phyloP scores from a whole-genome alignment of 345 rosid genomes.

The Litchi chinensis region DNA sequence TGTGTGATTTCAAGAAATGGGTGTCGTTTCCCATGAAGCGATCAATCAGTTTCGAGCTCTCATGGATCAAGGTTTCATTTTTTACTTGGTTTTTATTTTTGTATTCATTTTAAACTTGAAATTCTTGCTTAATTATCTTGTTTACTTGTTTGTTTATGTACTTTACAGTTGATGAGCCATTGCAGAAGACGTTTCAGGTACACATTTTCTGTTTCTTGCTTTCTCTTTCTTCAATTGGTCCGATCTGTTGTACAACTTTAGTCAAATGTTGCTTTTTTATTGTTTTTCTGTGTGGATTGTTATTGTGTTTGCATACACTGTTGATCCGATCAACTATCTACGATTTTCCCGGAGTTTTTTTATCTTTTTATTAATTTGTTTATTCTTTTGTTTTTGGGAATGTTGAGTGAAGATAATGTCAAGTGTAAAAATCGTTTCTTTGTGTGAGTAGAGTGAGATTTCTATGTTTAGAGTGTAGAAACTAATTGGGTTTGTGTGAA shows the following conservation, averaged over 20 bases:
- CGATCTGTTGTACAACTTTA: constrained; percentile 24
- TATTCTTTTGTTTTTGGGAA: not conserved
- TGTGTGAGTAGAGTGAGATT: constrained; percentile 9
- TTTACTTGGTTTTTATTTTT: not conserved
- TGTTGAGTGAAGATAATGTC: constrained; percentile 1
- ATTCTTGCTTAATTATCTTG: constrained; percentile 2
- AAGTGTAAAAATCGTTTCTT: not conserved
- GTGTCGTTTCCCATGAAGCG: constrained; percentile 49
- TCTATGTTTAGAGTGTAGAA: not conserved
- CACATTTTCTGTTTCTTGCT: constrained; percentile 11
- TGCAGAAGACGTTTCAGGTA: constrained; percentile 63
- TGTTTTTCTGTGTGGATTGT: not conserved
- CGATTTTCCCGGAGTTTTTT: not conserved
- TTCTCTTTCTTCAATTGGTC: not conserved
- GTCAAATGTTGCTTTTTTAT: constrained; percentile 5
- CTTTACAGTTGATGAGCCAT: constrained; percentile 59
- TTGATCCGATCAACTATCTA: not conserved
- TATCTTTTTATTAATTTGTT: not conserved
- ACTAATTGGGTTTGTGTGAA: constrained; percentile 11
- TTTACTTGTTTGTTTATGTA: constrained; percentile 10
- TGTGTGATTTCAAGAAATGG: constrained; percentile 36
- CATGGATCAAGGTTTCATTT: constrained; percentile 50
- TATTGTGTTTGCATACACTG: not conserved
- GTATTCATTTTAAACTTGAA: not conserved
- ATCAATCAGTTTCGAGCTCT: constrained; percentile 48